Conservation (phyloP, 495 filamentous ascomycete species). For the Tuber borchii region DNA sequence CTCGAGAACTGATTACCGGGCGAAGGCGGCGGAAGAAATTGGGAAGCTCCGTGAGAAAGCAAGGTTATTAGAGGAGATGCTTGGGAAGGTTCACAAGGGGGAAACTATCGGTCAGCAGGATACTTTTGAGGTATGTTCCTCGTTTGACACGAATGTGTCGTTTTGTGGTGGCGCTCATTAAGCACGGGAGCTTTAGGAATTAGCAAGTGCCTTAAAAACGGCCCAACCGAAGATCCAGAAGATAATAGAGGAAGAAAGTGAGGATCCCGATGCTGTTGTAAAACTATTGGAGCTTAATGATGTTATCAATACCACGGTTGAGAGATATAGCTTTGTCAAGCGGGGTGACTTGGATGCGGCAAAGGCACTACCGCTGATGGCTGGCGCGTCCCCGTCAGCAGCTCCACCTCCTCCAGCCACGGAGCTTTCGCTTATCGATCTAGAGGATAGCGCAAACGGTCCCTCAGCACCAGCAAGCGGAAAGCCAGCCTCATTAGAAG, state of each 20-base stretch:
- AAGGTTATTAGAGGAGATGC: slow-evolving; percentile 81
- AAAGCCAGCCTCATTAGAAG: slow-evolving; percentile 49
- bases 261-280: slow-evolving; percentile 89
- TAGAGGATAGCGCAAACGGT: slow-evolving; percentile 61
- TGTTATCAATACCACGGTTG: slow-evolving; percentile 93
- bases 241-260: slow-evolving; percentile 98
- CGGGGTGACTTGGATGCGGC: slow-evolving; percentile 87
- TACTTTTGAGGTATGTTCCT: slow-evolving; percentile 66
- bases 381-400: slow-evolving; percentile 24
- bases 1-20: slow-evolving; percentile 93
- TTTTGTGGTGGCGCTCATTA: slow-evolving; percentile 12
- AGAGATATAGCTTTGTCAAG: slow-evolving; percentile 88
- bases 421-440: slow-evolving; percentile 89
- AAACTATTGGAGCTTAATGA: slow-evolving; percentile 97
- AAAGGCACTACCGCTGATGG: slow-evolving; percentile 41
- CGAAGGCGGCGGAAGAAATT: slow-evolving; percentile 94
- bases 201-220: slow-evolving; percentile 82
- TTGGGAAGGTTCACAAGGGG: slow-evolving; percentile 73
- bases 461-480: slow-evolving; percentile 42
- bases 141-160: not conserved
- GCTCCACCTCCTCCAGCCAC: slow-evolving; percentile 50
- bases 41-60: slow-evolving; percentile 90
- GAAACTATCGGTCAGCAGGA: slow-evolving; percentile 82
- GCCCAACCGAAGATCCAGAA: slow-evolving; percentile 97
- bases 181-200: slow-evolving; percentile 52